Evolutionary conservation across 2,329 filamentous ascomycete genomes (phyloP), one percentile per base, ranked within the genome.

Genomic region (Periconia sp.): DNA sequence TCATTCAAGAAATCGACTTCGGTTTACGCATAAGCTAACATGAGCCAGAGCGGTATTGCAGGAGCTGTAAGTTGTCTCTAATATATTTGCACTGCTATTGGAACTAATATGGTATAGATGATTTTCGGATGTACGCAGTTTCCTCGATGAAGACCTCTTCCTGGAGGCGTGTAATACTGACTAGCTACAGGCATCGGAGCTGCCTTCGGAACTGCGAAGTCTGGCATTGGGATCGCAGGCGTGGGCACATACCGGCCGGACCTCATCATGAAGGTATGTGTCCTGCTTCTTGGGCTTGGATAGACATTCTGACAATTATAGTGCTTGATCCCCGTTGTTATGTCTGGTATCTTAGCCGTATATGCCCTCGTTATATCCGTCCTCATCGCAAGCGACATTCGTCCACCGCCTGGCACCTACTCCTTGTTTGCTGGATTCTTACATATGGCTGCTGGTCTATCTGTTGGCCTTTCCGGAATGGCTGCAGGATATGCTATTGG

Each of bases 271-370:
- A 95, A 94, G 87, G 89, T 89, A 76, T 35, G 54, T 37, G 31
- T 18, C 20, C 19, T 45, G 15, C 42, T 45, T 19, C 10, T 15
- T 11, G 23, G 50, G 5, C 19, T 20, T 18, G 31, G 47, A 51
- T 56, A 15, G 41, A 41, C 66, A 56, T 73, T 55, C 31, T n/a
- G 20, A 45, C 37, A 8, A 1, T 44, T 1, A 23, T 33, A 92
- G 89, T 92, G 88, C 53, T 80, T 93, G 49, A 92, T 93, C 64
- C 90, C 90, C 58, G 90, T 94, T 62, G 88, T 99, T 81, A 99
- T 99, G 94, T 96, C 94, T 66, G 94, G 94, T 85, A 99, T 99
- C 73, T 91, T 99, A 70, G 94, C 94, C 54, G 94, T 99, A 63
- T 99, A 99, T 79, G 91, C 92, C 48, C 89, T 99, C 65, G 94